Evolutionary conservation across 2,329 filamentous ascomycete genomes (phyloP).

Genomic region (Diplodia sapinea): DNA sequence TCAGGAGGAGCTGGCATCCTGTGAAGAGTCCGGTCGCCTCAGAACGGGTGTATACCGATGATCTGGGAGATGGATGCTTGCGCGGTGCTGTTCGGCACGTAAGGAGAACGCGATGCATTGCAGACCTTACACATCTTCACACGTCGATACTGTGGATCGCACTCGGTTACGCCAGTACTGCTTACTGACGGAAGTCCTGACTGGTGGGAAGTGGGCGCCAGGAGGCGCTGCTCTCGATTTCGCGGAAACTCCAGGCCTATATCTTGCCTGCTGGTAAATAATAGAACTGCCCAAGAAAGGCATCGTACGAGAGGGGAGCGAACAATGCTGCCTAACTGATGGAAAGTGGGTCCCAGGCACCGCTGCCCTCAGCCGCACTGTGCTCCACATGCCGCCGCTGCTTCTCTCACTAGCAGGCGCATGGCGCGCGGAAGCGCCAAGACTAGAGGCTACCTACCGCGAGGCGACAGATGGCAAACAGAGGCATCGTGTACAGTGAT

Average conservation of each 20-base stretch:
- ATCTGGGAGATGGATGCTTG: no score
- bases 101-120: no score
- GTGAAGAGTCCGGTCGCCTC: no score
- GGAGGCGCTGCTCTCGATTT: no score
- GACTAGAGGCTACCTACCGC: background rate
- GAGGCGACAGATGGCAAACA: background rate
- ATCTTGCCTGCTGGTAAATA: background rate
- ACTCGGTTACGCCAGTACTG: no score
- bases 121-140: no score
- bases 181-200: no score
- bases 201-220: background rate
- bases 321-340: conserved; percentile 1
- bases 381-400: background rate
- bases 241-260: no score
- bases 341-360: conserved; percentile 3
- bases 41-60: no score
- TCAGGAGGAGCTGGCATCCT: background rate
- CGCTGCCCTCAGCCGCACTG: conserved; percentile 14
- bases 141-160: no score
- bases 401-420: background rate
- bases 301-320: background rate
- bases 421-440: background rate
- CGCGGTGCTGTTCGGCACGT: no score
- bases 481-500: background rate
- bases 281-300: background rate